A percentile compares a stretch with the other conserved stretches of the same genome.
Conservation (phyloP, 257 asterid species). For the Apocynum venetum region DNA sequence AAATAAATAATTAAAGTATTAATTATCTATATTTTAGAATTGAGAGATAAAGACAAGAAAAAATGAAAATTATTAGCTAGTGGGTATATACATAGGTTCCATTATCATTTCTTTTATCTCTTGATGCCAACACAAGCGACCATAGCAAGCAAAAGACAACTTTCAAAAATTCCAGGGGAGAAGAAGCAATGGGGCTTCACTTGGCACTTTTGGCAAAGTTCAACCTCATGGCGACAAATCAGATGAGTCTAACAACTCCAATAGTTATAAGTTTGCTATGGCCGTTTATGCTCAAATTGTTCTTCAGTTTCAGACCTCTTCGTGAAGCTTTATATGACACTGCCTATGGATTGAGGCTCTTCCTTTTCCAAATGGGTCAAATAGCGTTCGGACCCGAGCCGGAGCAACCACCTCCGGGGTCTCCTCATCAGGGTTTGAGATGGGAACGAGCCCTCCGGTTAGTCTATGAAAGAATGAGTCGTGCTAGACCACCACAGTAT, state of each 20-base stretch:
- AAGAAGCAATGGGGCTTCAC: constrained; percentile 31
- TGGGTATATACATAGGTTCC: too few species aligned
- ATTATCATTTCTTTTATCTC: too few species aligned
- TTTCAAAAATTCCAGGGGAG: too few species aligned
- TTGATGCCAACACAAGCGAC: too few species aligned
- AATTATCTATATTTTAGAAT: too few species aligned
- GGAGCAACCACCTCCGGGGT: neutral
- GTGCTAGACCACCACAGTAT: constrained; percentile 32
- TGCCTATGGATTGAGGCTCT: constrained; percentile 30
- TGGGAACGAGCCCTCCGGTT: constrained; percentile 61
- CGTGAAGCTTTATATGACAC: constrained; percentile 29
- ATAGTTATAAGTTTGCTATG: constrained; percentile 34
- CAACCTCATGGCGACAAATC: constrained; percentile 21
- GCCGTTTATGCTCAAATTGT: constrained; percentile 48
- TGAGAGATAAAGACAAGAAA: too few species aligned
- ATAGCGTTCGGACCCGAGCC: constrained; percentile 26
- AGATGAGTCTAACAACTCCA: constrained; percentile 25
- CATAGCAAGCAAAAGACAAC: neutral
- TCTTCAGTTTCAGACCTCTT: constrained; percentile 41
- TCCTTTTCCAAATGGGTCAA: constrained; percentile 52
- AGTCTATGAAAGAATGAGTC: constrained; percentile 35
- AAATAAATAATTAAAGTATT: too few species aligned
- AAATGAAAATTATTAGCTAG: too few species aligned
- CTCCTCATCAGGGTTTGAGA: constrained; percentile 23
- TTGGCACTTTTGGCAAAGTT: constrained; percentile 42